Evolutionary conservation across 1,284 basidiomycete species (phyloP).

Genomic region (Schizophyllum commune): DNA sequence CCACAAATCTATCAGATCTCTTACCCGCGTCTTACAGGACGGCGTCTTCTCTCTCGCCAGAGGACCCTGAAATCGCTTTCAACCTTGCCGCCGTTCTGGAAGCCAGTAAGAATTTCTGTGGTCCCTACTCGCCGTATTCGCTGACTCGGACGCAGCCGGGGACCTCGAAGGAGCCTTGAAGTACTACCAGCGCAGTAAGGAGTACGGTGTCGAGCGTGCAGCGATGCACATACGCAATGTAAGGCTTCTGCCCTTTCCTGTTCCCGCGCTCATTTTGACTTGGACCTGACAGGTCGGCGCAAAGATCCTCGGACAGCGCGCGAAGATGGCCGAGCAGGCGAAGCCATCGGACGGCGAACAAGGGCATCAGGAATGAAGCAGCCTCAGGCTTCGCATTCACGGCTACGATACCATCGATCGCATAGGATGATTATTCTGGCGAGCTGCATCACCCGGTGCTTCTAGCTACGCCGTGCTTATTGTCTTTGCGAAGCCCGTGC

Average conservation of each 20-base stretch:
- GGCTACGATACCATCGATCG: no score
- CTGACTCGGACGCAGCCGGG: slow-evolving; percentile 47
- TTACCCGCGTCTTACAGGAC: slow-evolving; percentile 44
- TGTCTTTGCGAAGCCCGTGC: no score
- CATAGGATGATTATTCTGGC: no score
- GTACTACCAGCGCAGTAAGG: slow-evolving; percentile 74
- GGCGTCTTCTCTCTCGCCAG: slow-evolving; percentile 79
- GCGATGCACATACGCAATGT: slow-evolving; percentile 84
- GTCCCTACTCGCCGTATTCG: slow-evolving; percentile 20
- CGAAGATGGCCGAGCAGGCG: slow-evolving; percentile 41
- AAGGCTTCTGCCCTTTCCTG: slow-evolving; percentile 18
- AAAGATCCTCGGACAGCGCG: slow-evolving; percentile 66
- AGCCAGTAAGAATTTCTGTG: slow-evolving; percentile 56
- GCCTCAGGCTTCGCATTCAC: no score
- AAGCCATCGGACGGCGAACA: slow-evolving; percentile 25
- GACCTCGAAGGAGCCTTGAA: slow-evolving; percentile 74
- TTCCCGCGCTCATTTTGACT: slow-evolving; percentile 9
- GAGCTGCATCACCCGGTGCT: no score
- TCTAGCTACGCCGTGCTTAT: no score
- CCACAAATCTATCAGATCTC: slow-evolving; percentile 20
- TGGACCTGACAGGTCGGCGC: slow-evolving; percentile 54
- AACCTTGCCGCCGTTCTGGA: slow-evolving; percentile 89
- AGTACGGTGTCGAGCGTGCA: slow-evolving; percentile 78
- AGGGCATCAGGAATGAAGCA: no score
- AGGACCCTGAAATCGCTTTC: slow-evolving; percentile 93